Evolutionary conservation across 116 monocot genomes (phyloP), one percentile per base, ranked within the genome.

Genomic region (Trichopus zeylanicus): DNA sequence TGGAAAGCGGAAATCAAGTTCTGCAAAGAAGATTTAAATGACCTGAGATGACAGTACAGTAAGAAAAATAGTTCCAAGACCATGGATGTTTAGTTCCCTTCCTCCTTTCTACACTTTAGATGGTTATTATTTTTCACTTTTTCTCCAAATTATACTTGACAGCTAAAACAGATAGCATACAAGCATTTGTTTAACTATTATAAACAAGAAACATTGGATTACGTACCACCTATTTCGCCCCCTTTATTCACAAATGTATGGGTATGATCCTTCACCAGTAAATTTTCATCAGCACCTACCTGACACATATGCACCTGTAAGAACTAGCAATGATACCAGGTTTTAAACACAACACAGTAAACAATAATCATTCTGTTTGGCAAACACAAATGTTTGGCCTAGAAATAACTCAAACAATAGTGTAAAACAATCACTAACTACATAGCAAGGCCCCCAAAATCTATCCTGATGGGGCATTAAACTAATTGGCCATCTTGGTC

Each of bases 171-270:
- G 5, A 59, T 24, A 3, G 13, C 0, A 8, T 59, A 31, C 6
- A 70, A 42, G 16, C 13, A 24, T 22, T 42, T 42, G 18, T n/a
- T 42, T n/a, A 13, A 18, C 8, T 12, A 7, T 38, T 49, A 22
- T 22, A 5, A 49, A 5, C 19, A 49, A 22, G 2, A 5, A 49
- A 5, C 19, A 49, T 25, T 21, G 19, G 4, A 22, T 49, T 32
- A 58, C 80, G 64, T 87, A 97, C 97, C 97, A 39, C 97, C 97
- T 77, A 91, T 75, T 54, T 70, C 68, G 52, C 97, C 97, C 18
- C 91, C 84, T 85, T 79, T 82, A 64, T 97, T 97, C 67, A 97
- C 81, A 71, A 97, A 97, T 13, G 91, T 97, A 55, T 97, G 97
- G 58, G 84, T 97, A 31, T 97, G 97, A 52, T 97, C 97, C 77